These are phyloP conservation scores for Arthrocladium fulminans DNA, from an alignment of 2,329 filamentous ascomycete species.

Conservation along the genomic window DNA sequence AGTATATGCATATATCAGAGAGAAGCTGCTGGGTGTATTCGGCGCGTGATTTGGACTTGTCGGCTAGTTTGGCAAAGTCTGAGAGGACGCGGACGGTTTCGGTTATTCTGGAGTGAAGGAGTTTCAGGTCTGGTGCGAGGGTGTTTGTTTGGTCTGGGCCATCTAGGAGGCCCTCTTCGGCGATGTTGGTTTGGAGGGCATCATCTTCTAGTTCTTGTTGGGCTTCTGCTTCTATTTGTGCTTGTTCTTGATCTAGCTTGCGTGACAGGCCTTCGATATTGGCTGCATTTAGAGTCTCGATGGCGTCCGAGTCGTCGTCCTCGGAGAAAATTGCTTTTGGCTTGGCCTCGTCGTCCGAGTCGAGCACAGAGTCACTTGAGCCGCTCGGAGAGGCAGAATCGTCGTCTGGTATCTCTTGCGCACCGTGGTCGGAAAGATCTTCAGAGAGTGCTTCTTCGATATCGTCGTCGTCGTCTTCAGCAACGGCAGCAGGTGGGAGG, in stretches of 20 bases:
- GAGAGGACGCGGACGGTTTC: conserved; percentile 88
- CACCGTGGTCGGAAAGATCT: conserved; percentile 22
- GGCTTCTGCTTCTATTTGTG: conserved; percentile 71
- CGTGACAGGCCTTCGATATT: conserved; percentile 89
- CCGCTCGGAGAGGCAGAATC: conserved; percentile 33
- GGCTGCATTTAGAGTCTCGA: conserved; percentile 85
- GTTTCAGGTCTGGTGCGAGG: conserved; percentile 79
- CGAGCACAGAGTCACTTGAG: conserved; percentile 53
- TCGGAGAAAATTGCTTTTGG: conserved; percentile 80
- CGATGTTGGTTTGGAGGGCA: conserved; percentile 88
- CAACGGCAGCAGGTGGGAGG: conserved; percentile 26
- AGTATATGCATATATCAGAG: conserved; percentile 91
- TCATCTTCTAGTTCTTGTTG: conserved; percentile 77
- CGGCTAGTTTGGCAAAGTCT: conserved; percentile 72
- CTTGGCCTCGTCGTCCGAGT: conserved; percentile 59
- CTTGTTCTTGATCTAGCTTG: conserved; percentile 69
- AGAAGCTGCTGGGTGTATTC: conserved; percentile 83
- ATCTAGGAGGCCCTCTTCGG: conserved; percentile 59
- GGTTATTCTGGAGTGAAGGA: conserved; percentile 79
- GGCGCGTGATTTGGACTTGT: conserved; percentile 69
- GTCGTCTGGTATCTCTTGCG: conserved; percentile 23
- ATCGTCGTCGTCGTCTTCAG: conserved; percentile 36
- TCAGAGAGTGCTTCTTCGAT: conserved; percentile 38
- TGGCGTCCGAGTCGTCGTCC: conserved; percentile 78
- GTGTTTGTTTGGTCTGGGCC: conserved; percentile 53